Evolutionary conservation across 768 basidiomycete species (phyloP), one percentile per base, ranked within the genome.

Genomic region (Rhodosporidiobolus sp.): DNA sequence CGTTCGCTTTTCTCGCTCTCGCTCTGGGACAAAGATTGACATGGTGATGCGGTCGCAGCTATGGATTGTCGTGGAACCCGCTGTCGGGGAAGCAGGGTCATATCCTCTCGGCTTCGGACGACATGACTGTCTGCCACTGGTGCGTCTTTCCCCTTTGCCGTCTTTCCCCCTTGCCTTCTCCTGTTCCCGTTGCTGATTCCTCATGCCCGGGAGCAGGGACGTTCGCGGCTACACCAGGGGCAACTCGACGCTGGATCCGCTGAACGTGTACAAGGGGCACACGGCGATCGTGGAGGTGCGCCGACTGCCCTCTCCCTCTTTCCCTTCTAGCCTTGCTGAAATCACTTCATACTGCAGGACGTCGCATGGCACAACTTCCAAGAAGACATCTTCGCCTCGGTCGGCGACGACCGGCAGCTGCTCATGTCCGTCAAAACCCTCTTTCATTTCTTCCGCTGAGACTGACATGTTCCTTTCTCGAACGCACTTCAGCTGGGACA

Each of bases 401-500:
- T 95, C 45, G 93, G 94, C 28, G 96, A 99, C 73, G 96, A 99
- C 80, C 90, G 89, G 80, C 87, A 91, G 85, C 86, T 99, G 63
- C 88, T 96, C 85, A 85, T 98, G 94, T 97, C 78, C 61, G 92
- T 83, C 7, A n/a, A n/a, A n/a, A n/a, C 4, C 16, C 26, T 28
- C 26, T 72, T 71, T 69, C 77, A 19, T 43, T 55, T 57, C 26
- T 55, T 43, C 30, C 35, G 12, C 48, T 63, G 14, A 19, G 24
- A 7, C 17, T 10, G 34, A 24, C 22, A 26, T 16, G 24, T 20
- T 30, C 45, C 35, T 1, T 22, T 9, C 49, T 0, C 59, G 11
- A n/a, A n/a, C n/a, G n/a, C n/a, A n/a, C n/a, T n/a, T n/a, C 74
- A 97, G 94, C 65, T 99, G 96, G 96, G 96, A 98, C 79, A 92